Evolutionary conservation across 805 yeast species (phyloP).

Genomic region (Hanseniaspora meyeri): DNA sequence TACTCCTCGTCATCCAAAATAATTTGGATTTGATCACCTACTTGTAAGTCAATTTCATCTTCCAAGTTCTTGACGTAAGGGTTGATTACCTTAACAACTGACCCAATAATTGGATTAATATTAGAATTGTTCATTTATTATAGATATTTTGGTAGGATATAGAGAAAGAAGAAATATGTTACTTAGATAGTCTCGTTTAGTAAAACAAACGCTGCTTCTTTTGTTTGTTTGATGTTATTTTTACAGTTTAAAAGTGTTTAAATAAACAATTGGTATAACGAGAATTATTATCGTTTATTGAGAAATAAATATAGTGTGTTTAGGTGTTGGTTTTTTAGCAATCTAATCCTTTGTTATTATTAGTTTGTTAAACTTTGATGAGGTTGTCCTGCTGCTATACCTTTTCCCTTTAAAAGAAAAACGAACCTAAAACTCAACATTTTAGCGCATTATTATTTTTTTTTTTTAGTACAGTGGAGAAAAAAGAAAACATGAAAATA

Average conservation of each 20-base stretch:
- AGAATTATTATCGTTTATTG: neutral
- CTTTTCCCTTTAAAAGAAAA: neutral
- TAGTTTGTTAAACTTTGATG: neutral
- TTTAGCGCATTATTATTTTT: neutral
- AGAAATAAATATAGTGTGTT: neutral
- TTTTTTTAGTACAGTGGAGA: too few species aligned
- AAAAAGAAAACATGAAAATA: too few species aligned
- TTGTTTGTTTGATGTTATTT: neutral
- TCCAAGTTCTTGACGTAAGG: constrained; percentile 78
- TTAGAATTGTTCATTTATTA: neutral
- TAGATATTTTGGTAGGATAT: neutral
- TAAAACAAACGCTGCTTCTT: neutral
- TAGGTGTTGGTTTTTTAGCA: too few species aligned
- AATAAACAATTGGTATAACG: too few species aligned
- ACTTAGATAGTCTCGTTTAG: neutral
- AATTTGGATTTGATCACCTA: constrained; percentile 80
- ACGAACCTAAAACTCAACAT: neutral
- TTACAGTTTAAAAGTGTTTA: neutral
- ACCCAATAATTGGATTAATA: constrained; percentile 16
- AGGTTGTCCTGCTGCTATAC: neutral
- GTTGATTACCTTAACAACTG: constrained; percentile 53
- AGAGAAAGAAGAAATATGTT: too few species aligned
- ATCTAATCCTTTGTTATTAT: neutral
- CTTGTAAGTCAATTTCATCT: constrained; percentile 69
- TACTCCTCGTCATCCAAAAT: constrained; percentile 87